These are phyloP conservation scores for Oleoguttula mirabilis DNA, from an alignment of 495 filamentous ascomycete species.

Conservation along the genomic window DNA sequence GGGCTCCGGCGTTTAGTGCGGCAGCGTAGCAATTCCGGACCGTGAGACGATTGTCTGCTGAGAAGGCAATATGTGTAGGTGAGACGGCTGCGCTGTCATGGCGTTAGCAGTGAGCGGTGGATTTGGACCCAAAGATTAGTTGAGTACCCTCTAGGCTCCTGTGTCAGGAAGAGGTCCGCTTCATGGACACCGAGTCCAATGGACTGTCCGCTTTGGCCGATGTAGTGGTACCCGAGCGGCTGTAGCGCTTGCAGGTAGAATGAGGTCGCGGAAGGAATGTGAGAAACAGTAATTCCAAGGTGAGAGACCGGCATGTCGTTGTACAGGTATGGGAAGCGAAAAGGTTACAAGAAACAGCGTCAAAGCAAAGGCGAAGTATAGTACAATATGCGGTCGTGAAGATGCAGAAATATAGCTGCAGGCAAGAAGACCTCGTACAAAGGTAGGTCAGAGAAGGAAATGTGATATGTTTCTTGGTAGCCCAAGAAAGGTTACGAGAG, in stretches of 20 bases:
- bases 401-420: too few relatives aligned
- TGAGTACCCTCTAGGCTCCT: slow-evolving; percentile 13
- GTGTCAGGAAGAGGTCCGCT: slow-evolving; percentile 14
- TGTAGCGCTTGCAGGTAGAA: slow-evolving; percentile 69
- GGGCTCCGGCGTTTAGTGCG: slow-evolving; percentile 46
- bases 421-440: too few relatives aligned
- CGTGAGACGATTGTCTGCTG: slow-evolving; percentile 40
- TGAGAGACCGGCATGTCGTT: slow-evolving; percentile 45
- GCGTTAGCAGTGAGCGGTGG: background rate
- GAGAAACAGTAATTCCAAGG: slow-evolving; percentile 53
- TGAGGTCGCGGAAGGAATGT: slow-evolving; percentile 64
- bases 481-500: too few relatives aligned
- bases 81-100: slow-evolving; percentile 33
- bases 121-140: background rate
- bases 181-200: slow-evolving; percentile 42
- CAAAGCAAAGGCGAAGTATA: too few relatives aligned
- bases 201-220: slow-evolving; percentile 35
- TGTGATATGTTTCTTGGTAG: too few relatives aligned
- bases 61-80: slow-evolving; percentile 45
- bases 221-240: slow-evolving; percentile 62
- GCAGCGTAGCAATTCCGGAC: slow-evolving; percentile 49
- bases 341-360: too few relatives aligned
- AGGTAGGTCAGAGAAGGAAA: too few relatives aligned
- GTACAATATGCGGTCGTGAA: slow-evolving; percentile 1
- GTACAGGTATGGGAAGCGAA: too few relatives aligned